Evolutionary conservation across 108 stramenopile genomes (phyloP).

Genomic region (Cylindrotheca fusiformis): DNA sequence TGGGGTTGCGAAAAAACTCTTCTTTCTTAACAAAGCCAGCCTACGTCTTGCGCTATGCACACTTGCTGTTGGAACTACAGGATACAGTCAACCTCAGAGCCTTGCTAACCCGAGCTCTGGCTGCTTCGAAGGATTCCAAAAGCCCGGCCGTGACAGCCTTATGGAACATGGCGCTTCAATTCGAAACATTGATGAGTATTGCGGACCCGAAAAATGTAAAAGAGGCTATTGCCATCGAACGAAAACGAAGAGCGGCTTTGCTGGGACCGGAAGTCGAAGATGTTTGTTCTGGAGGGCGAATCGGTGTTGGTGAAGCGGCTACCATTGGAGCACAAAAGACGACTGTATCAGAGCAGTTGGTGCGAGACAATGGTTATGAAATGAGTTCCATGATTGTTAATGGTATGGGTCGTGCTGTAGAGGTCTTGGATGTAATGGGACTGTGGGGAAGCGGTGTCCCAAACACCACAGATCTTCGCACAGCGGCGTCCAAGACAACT

Average conservation of each 20-base stretch:
- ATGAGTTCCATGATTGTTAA: conserved; percentile 71
- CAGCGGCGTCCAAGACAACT: conserved; percentile 29
- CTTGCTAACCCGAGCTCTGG: conserved; percentile 73
- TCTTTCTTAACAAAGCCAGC: conserved; percentile 71
- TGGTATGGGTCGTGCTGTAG: conserved; percentile 72
- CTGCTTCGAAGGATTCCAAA: conserved; percentile 69
- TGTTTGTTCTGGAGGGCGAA: conserved; percentile 63
- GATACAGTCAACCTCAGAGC: conserved; percentile 82
- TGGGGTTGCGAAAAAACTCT: conserved; percentile 76
- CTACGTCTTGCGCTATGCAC: conserved; percentile 78
- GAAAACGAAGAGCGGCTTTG: conserved; percentile 68
- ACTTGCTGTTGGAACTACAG: conserved; percentile 76
- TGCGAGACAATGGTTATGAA: conserved; percentile 81
- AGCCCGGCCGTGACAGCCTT: conserved; percentile 48
- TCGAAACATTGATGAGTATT: conserved; percentile 65
- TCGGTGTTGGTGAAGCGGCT: conserved; percentile 34
- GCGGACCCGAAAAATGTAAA: conserved; percentile 36
- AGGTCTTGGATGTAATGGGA: conserved; percentile 74
- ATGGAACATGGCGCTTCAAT: conserved; percentile 87
- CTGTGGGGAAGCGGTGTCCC: conserved; percentile 62
- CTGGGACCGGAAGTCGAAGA: conserved; percentile 78
- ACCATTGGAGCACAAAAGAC: conserved; percentile 64
- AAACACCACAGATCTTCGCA: conserved; percentile 9
- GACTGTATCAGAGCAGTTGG: conserved; percentile 70
- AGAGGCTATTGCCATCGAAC: conserved; percentile 53